Conservation (phyloP, 129 eudicot species). For the Solidago caesia region DNA sequence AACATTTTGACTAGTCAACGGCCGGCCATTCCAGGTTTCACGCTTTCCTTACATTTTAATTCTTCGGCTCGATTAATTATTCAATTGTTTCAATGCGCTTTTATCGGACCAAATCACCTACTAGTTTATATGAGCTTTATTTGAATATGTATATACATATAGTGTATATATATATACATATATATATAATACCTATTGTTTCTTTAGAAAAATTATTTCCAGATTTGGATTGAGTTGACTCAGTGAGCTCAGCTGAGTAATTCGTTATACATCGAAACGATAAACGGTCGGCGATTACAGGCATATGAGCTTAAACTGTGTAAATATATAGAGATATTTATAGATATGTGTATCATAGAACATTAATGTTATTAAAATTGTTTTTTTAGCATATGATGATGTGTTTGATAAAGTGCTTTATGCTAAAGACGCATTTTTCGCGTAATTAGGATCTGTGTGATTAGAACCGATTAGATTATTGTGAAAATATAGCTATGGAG, state of each 20-base stretch:
- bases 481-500: too few relatives aligned
- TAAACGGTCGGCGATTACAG: too few relatives aligned
- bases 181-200: neutral
- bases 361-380: neutral
- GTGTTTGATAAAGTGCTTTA: slow-evolving; percentile 3
- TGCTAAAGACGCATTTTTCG: slow-evolving; percentile 13
- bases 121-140: neutral
- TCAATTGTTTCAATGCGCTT: slow-evolving; percentile 27
- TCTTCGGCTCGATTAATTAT: slow-evolving; percentile 1
- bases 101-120: slow-evolving; percentile 17
- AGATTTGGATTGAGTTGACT: slow-evolving; percentile 45
- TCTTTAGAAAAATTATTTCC: neutral
- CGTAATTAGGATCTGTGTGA: slow-evolving; percentile 7
- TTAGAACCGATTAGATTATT: slow-evolving; percentile 10
- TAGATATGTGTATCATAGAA: too few relatives aligned
- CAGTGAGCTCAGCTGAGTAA: slow-evolving; percentile 22
- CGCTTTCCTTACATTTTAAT: slow-evolving; percentile 7
- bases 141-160: too few relatives aligned
- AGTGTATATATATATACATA: too few relatives aligned
- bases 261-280: slow-evolving; percentile 9
- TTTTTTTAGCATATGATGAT: neutral
- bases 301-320: slow-evolving; percentile 3
- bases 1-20: slow-evolving; percentile 37
- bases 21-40: slow-evolving; percentile 42
- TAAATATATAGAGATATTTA: too few relatives aligned